Base-by-base conservation (phyloP, 148 eudicot genomes). In the Drosera capensis region DNA sequence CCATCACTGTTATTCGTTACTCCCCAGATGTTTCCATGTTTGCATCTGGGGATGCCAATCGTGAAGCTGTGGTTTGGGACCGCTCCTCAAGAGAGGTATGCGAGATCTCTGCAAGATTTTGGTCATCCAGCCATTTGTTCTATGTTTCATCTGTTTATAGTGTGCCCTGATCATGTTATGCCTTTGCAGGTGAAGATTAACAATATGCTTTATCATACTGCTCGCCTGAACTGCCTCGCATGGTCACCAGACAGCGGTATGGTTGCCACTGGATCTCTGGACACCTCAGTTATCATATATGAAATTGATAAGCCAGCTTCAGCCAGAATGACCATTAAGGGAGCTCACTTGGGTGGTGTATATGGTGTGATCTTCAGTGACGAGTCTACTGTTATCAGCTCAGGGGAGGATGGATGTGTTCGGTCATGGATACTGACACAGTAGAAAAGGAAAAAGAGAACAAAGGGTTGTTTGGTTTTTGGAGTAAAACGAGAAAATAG, bases 51-150 rank as follows among this genome's bases (percentile, higher is more conserved):
- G 96, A 88, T 77, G 66, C 69, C 44, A 88, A 88, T 57, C 77
- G 92, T 45, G 96, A 83, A 71, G 96, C 90, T 67, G 78, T 82
- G 52, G 86, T 87, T 55, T 87, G 96, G 96, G 96, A 87, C 62
- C 74, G 80, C 51, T 66, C 74, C 18, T 62, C 82, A 15, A 67
- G 66, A 52, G 90, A 87, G 96, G 96, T 83, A 77, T 16, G 13
- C n/a, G n/a, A n/a, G n/a, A n/a, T n/a, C n/a, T n/a, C n/a, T n/a
- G n/a, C n/a, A n/a, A n/a, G n/a, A n/a, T n/a, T n/a, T n/a, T n/a
- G n/a, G n/a, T n/a, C n/a, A n/a, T n/a, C n/a, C n/a, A n/a, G n/a
- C n/a, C n/a, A n/a, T n/a, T n/a, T n/a, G n/a, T 34, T 6, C 18
- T 21, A 14, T 50, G 22, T 47, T 13, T 19, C 39, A n/a, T n/a